phyloP scores from a whole-genome alignment of 1,284 basidiomycete species.

The Leccinum fallax region DNA sequence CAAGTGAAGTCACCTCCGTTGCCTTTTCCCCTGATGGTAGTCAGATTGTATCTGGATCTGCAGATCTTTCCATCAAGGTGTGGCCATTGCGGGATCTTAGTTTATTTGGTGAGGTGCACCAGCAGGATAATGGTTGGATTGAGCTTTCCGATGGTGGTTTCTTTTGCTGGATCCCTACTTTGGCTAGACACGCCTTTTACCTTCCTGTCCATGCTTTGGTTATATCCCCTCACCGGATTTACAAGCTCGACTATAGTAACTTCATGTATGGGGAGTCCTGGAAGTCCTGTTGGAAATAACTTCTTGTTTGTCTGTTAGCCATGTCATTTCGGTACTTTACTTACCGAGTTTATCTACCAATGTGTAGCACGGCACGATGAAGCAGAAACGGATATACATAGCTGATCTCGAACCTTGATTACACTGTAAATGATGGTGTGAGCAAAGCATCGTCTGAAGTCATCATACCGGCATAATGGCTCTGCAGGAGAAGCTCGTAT shows the following conservation, averaged over 20 bases:
- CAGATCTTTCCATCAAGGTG: slow-evolving; percentile 16
- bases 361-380: background rate
- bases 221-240: slow-evolving; percentile 7
- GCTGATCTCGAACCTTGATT: background rate
- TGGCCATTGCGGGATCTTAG: slow-evolving; percentile 4
- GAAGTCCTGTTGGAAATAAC: slow-evolving; percentile 26
- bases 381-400: background rate
- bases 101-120: slow-evolving; percentile 11
- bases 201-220: slow-evolving; percentile 22
- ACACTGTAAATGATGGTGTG: background rate
- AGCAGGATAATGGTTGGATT: slow-evolving; percentile 23
- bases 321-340: background rate
- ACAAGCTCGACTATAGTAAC: slow-evolving; percentile 15
- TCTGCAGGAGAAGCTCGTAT: background rate
- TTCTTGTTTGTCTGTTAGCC: background rate
- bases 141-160: no score
- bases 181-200: slow-evolving; percentile 17
- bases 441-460: background rate
- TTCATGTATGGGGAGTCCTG: slow-evolving; percentile 23
- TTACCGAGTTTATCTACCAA: background rate
- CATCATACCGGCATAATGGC: background rate
- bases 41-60: slow-evolving; percentile 18
- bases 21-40: slow-evolving; percentile 22
- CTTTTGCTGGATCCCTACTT: slow-evolving; percentile 23
- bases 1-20: slow-evolving; percentile 8